Evolutionary conservation across 2,329 filamentous ascomycete species (phyloP), one percentile per base, ranked within the genome.

Genomic region (Podosphaera fusca): DNA sequence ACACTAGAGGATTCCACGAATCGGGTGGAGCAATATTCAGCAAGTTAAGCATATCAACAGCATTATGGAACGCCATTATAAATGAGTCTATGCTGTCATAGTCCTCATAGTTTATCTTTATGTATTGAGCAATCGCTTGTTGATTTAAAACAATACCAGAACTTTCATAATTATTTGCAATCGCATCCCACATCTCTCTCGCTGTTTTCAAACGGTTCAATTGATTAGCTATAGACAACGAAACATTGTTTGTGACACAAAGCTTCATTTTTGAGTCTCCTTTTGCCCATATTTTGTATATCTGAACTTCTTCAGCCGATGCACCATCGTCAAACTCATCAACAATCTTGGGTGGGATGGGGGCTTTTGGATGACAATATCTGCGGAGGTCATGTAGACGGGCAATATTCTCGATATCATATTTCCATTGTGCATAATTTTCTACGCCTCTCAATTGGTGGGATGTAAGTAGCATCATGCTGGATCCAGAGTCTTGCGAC

Each of bases 61-160:
- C 50, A 52, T 52, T 52, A 31, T 52, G 30, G 31, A 52, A 52
- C n/a, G 50, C 21, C 50, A 52, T 52, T 34, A 36, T 52, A 33
- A 52, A 52, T n/a, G 50, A 29, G 31, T 52, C 50, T 34, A 52
- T 52, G 50, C 50, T 52, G 50, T 52, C 50, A 35, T 31, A 52
- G 31, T 52, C 50, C 30, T 30, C 6, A 52, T 33, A 52, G 29
- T 52, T 52, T 31, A 36, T 52, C 31, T 52, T 52, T 29, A 52
- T 52, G 33, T 34, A 52, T 42, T 42, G 38, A 42, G 38, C 38
- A 42, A 42, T 42, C 21, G 12, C 31, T 33, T 50, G 47, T 34
- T 50, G 47, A 30, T 50, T 50, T 34, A 50, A 31, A 50, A 50
- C 47, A 30, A 50, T 50, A 31, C 47, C 47, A 50, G 47, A 50